These are phyloP conservation scores for Elaeis guineensis DNA, from an alignment of 176 grass and related monocot genomes.

Conservation along the genomic window DNA sequence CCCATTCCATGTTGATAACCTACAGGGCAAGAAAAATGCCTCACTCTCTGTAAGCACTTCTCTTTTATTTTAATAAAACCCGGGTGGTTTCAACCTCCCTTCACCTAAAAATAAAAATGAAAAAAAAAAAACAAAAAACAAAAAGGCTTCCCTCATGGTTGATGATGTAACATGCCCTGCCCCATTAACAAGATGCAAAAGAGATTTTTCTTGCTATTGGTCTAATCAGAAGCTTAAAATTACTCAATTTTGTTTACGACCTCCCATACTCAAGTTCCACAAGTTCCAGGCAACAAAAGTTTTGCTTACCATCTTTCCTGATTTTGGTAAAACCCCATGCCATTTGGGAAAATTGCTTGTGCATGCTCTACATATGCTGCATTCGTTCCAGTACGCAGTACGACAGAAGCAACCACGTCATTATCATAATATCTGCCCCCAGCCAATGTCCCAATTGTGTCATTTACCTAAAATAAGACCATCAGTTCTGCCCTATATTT, in stretches of 20 bases:
- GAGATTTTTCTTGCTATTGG: too few relatives aligned
- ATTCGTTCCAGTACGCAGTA: slow-evolving; percentile 17
- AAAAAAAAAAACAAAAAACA: neutral
- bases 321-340: slow-evolving; percentile 3
- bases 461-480: slow-evolving; percentile 5
- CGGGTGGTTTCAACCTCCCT: too few relatives aligned
- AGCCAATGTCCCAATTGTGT: slow-evolving; percentile 16
- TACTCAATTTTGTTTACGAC: too few relatives aligned
- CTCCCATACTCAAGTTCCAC: too few relatives aligned
- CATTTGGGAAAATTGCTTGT: slow-evolving; percentile 14
- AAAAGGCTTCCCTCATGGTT: too few relatives aligned
- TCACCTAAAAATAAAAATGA: too few relatives aligned
- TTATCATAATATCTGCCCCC: slow-evolving; percentile 14
- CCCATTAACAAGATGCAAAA: too few relatives aligned
- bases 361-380: slow-evolving; percentile 13
- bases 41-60: too few relatives aligned
- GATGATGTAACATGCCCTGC: too few relatives aligned
- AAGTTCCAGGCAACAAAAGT: too few relatives aligned
- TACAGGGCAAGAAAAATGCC: neutral
- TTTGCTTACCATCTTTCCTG: slow-evolving; percentile 4
- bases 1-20: slow-evolving; percentile 25
- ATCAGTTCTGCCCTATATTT: neutral
- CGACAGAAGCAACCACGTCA: slow-evolving; percentile 13
- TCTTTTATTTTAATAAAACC: too few relatives aligned
- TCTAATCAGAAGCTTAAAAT: too few relatives aligned